These are phyloP conservation scores for Pyrenochaeta sp. DNA, from an alignment of 2,329 filamentous ascomycete species.

Conservation along the genomic window DNA sequence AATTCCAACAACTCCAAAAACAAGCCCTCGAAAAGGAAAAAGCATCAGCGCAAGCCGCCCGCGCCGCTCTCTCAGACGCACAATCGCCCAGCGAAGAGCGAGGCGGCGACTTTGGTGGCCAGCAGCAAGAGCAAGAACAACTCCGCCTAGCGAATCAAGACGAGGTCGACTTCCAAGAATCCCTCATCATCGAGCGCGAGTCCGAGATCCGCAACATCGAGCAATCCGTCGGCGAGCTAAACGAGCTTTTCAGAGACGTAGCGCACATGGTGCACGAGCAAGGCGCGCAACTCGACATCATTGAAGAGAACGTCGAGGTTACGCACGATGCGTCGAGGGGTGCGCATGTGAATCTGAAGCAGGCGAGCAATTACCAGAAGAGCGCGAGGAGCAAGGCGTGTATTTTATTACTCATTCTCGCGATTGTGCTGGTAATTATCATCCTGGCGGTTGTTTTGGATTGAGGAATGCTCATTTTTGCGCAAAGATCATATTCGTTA, in stretches of 20 bases:
- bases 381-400: slow-evolving; percentile 94
- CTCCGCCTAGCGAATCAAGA: slow-evolving; percentile 85
- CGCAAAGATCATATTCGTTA: not conserved
- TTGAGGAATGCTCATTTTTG: slow-evolving; percentile 49
- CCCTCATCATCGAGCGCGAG: slow-evolving; percentile 93
- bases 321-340: slow-evolving; percentile 82
- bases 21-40: slow-evolving; percentile 92
- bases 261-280: slow-evolving; percentile 96
- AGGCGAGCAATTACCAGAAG: slow-evolving; percentile 92
- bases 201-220: slow-evolving; percentile 97
- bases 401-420: slow-evolving; percentile 86
- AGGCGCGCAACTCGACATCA: slow-evolving; percentile 85
- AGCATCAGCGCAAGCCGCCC: slow-evolving; percentile 82
- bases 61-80: slow-evolving; percentile 76
- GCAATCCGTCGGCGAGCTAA: slow-evolving; percentile 92
- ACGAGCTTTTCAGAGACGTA: slow-evolving; percentile 97
- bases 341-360: slow-evolving; percentile 84
- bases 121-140: slow-evolving; percentile 70
- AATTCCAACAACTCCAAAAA: slow-evolving; percentile 93
- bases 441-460: slow-evolving; percentile 85
- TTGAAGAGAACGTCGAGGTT: slow-evolving; percentile 86
- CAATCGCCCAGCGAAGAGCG: slow-evolving; percentile 54
- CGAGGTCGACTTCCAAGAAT: slow-evolving; percentile 97
- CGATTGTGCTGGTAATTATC: slow-evolving; percentile 88
- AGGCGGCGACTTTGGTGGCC: slow-evolving; percentile 58